Conservation (phyloP, 257 asterid species). For the Eucommia ulmoides region DNA sequence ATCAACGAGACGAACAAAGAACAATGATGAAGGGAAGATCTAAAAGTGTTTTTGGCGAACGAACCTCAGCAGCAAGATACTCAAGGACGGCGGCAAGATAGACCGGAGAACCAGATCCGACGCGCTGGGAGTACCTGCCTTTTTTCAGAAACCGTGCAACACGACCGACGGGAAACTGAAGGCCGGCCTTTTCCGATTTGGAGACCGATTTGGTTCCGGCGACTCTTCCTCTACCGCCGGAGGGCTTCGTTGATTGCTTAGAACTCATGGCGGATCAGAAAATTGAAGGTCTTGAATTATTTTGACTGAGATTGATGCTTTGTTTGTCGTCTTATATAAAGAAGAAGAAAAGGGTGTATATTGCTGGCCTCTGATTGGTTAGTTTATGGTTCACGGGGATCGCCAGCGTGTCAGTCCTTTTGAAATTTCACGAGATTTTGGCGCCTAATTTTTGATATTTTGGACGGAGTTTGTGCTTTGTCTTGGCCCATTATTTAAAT, state of each 20-base stretch:
- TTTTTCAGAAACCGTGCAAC: slow-evolving; percentile 53
- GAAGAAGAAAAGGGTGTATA: too few species aligned
- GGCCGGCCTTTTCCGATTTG: slow-evolving; percentile 47
- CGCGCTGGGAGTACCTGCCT: slow-evolving; percentile 54
- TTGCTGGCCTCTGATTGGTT: slow-evolving; percentile 31
- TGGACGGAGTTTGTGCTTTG: too few species aligned
- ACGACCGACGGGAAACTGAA: slow-evolving; percentile 62
- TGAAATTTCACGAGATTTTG: too few species aligned
- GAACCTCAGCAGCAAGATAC: slow-evolving; percentile 58
- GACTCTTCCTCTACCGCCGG: slow-evolving; percentile 49
- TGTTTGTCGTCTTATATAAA: not conserved
- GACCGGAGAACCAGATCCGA: slow-evolving; percentile 62
- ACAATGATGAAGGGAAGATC: not conserved
- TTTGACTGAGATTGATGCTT: not conserved
- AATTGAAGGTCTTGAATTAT: not conserved
- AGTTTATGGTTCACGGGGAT: not conserved
- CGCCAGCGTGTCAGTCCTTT: not conserved
- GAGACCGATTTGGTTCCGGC: slow-evolving; percentile 41
- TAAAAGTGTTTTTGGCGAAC: not conserved
- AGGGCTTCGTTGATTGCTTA: slow-evolving; percentile 18
- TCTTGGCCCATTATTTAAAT: too few species aligned
- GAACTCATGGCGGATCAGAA: slow-evolving; percentile 21
- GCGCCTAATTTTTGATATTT: too few species aligned
- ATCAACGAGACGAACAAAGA: not conserved
- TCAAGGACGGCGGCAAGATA: slow-evolving; percentile 59